Base-by-base conservation (phyloP, 129 eudicot genomes). In the Kitagawia praeruptora region DNA sequence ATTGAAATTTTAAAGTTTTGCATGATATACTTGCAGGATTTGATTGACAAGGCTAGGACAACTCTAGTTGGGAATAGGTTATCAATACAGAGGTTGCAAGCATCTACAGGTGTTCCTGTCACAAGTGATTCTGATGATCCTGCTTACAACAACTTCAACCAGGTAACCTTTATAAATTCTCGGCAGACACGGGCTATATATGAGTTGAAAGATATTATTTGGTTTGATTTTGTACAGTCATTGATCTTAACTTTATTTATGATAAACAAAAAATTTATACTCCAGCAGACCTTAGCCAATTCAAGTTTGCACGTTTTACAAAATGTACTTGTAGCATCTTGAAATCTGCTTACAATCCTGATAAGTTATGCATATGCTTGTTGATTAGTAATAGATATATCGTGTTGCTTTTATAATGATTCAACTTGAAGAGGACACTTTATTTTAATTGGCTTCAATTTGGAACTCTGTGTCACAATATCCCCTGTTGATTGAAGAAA, bases 11-110 rank as follows among this genome's bases (percentile, higher is more conserved):
- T 21, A 7, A 38, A 41, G 48, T n/a, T 73, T 73, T 73, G 16
- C 39, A n/a, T 19, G 16, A 27, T 45, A 14, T 75, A 47, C 75
- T 70, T 79, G 63, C 82, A 94, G 97, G 97, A 92, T 83, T 82
- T 91, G 84, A 91, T 94, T 80, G 98, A 94, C 84, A 94, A 91
- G 82, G 97, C 98, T 31, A 86, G 92, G 84, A 83, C 91, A 80
- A 85, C 83, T 78, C 80, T 94, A 81, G 90, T 92, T 38, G 92
- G 92, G 53, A 94, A 94, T 83, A 88, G 92, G 76, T 81, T 89
- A 75, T 75, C 85, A 61, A 53, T 94, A 78, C 96, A 92, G 78
- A 85, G 80, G 77, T 79, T 94, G 84, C 97, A 92, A 91, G 80
- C 88, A 58, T 91, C 92, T 66, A 80, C 84, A 69, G 96, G 98